phyloP scores from a whole-genome alignment of 2,329 filamentous ascomycete species.

The Cercospora berteroae region DNA sequence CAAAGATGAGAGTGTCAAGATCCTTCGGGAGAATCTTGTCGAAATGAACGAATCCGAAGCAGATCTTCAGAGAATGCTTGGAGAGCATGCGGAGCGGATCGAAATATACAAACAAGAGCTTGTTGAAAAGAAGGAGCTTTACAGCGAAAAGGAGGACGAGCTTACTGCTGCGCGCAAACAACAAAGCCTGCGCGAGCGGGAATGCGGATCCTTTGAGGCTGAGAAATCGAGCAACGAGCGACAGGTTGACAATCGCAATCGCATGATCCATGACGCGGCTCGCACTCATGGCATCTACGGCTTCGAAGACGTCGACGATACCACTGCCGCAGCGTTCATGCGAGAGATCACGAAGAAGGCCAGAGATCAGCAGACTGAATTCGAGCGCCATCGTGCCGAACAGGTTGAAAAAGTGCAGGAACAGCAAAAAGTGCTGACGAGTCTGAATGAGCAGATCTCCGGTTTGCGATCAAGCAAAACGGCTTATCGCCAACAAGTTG shows the following conservation, averaged over 20 bases:
- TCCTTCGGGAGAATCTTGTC: slow-evolving; percentile 69
- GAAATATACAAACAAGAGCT: slow-evolving; percentile 59
- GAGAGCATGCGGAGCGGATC: slow-evolving; percentile 75
- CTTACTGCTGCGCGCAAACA: slow-evolving; percentile 48
- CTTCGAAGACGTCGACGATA: slow-evolving; percentile 74
- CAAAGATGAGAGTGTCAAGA: slow-evolving; percentile 67
- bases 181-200: slow-evolving; percentile 52
- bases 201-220: slow-evolving; percentile 76
- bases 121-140: slow-evolving; percentile 61
- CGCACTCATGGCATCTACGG: slow-evolving; percentile 76
- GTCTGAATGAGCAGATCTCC: slow-evolving; percentile 71
- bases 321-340: slow-evolving; percentile 73
- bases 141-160: slow-evolving; percentile 59
- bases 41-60: slow-evolving; percentile 77
- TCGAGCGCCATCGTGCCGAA: slow-evolving; percentile 72
- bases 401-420: slow-evolving; percentile 71
- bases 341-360: slow-evolving; percentile 71
- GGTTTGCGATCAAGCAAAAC: slow-evolving; percentile 71
- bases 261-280: slow-evolving; percentile 75
- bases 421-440: slow-evolving; percentile 69
- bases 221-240: slow-evolving; percentile 84
- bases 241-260: slow-evolving; percentile 68
- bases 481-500: slow-evolving; percentile 69
- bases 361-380: slow-evolving; percentile 72
- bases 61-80: slow-evolving; percentile 67